Conservation (phyloP, 140 eudicot species). For the Anethum foeniculum region DNA sequence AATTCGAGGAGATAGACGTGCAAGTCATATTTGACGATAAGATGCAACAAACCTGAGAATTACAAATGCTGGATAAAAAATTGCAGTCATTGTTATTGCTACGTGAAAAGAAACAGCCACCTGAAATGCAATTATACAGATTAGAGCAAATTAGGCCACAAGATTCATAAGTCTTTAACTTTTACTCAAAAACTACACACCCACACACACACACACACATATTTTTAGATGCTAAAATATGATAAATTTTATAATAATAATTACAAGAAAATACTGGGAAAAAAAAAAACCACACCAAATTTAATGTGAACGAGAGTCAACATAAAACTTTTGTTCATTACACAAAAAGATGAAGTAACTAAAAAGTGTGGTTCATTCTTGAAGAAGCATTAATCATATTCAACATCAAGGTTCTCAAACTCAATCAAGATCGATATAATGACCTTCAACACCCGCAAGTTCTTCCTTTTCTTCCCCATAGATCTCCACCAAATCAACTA, state of each 20-base stretch:
- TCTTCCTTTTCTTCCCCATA: neutral
- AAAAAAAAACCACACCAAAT: neutral
- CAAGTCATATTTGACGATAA: conserved; percentile 7
- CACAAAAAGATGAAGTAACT: neutral
- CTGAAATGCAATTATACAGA: conserved; percentile 30
- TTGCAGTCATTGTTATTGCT: conserved; percentile 37
- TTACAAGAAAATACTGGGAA: no score
- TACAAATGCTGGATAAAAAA: conserved; percentile 68
- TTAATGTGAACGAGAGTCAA: neutral
- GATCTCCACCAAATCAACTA: neutral
- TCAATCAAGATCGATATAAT: neutral
- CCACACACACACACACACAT: neutral
- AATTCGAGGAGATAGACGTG: neutral
- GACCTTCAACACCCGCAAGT: neutral
- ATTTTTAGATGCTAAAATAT: neutral
- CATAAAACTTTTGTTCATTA: neutral
- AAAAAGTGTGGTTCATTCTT: neutral
- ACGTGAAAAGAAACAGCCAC: conserved; percentile 49
- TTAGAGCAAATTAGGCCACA: neutral
- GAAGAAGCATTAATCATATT: neutral
- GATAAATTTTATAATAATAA: neutral
- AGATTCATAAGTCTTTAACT: neutral
- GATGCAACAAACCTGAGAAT: conserved; percentile 53
- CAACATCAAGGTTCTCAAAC: neutral
- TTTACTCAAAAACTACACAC: neutral